phyloP scores from a whole-genome alignment of 2,329 filamentous ascomycete genomes.

The Penicillium olsonii region DNA sequence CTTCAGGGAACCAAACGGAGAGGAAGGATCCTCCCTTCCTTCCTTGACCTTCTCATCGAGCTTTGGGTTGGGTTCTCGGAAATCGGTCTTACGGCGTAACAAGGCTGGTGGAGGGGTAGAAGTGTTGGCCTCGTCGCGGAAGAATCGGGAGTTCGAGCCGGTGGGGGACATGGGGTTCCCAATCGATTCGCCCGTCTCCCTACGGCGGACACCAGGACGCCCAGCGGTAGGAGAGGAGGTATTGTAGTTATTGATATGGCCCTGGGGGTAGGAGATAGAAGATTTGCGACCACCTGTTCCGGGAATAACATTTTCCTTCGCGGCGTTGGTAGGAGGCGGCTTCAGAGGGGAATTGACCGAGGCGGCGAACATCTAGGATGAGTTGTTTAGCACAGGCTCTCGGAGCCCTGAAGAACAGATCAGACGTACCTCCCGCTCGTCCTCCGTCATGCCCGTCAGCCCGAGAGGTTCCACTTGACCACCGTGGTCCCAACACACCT shows the following conservation, averaged over 20 bases:
- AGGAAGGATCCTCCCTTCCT: conserved; percentile 40
- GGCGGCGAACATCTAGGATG: conserved; percentile 68
- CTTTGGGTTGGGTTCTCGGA: conserved; percentile 52
- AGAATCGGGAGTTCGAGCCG: conserved; percentile 46
- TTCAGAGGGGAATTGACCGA: conserved; percentile 96
- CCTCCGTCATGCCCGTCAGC: conserved; percentile 69
- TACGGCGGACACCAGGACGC: conserved; percentile 74
- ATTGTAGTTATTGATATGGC: conserved; percentile 64
- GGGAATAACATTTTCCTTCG: conserved; percentile 56
- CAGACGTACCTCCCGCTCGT: conserved; percentile 62
- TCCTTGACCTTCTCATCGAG: conserved; percentile 56
- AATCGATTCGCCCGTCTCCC: conserved; percentile 78
- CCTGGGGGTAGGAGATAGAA: conserved; percentile 71
- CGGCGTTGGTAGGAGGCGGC: conserved; percentile 68
- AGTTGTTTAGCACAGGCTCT: conserved; percentile 21
- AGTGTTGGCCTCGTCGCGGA: conserved; percentile 54
- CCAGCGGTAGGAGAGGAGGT: conserved; percentile 72
- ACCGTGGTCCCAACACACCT: conserved; percentile 83
- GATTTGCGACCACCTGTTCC: conserved; percentile 67
- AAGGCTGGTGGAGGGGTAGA: conserved; percentile 63
- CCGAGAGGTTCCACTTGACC: conserved; percentile 72
- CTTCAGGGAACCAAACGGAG: conserved; percentile 58
- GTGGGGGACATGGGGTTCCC: conserved; percentile 52
- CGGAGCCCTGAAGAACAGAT: not conserved
- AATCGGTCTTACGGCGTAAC: conserved; percentile 63